These are phyloP conservation scores for Elsinoe fawcettii DNA, from an alignment of 2,329 filamentous ascomycete species.

Conservation along the genomic window DNA sequence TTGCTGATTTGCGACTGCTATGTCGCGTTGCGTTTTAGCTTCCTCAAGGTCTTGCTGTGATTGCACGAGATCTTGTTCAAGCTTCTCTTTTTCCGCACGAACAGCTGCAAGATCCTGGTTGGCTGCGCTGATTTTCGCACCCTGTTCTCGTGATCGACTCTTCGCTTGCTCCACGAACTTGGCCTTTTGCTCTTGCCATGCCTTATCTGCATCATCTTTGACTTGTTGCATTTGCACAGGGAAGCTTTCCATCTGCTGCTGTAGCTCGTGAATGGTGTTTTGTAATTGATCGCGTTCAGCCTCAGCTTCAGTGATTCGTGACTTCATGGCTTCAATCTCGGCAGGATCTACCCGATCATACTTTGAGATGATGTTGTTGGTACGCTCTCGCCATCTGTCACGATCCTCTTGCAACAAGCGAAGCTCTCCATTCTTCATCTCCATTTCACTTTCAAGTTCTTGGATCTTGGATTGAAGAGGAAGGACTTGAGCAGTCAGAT, in stretches of 20 bases:
- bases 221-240: conserved; percentile 39
- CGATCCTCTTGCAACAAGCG: conserved; percentile 84
- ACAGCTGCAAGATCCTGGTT: conserved; percentile 41
- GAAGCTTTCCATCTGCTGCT: conserved; percentile 42
- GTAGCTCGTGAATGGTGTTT: conserved; percentile 42
- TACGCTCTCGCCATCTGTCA: conserved; percentile 91
- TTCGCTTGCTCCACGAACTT: conserved; percentile 46
- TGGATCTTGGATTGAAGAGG: conserved; percentile 73
- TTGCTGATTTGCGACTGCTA: conserved; percentile 43
- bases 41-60: conserved; percentile 21
- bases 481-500: conserved; percentile 66
- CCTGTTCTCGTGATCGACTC: conserved; percentile 55
- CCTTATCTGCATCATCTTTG: conserved; percentile 37
- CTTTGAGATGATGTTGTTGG: conserved; percentile 89
- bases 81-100: conserved; percentile 56
- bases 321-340: conserved; percentile 82
- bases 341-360: conserved; percentile 93
- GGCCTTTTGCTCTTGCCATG: conserved; percentile 42
- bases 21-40: conserved; percentile 56
- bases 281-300: conserved; percentile 49
- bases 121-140: conserved; percentile 51
- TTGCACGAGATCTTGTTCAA: conserved; percentile 55
- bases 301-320: conserved; percentile 53
- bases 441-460: conserved; percentile 73
- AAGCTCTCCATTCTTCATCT: conserved; percentile 78